Evolutionary conservation across 192 early-diverging fungal genomes (phyloP), one percentile per base, ranked within the genome.

Genomic region (Mortierella antarctica): DNA sequence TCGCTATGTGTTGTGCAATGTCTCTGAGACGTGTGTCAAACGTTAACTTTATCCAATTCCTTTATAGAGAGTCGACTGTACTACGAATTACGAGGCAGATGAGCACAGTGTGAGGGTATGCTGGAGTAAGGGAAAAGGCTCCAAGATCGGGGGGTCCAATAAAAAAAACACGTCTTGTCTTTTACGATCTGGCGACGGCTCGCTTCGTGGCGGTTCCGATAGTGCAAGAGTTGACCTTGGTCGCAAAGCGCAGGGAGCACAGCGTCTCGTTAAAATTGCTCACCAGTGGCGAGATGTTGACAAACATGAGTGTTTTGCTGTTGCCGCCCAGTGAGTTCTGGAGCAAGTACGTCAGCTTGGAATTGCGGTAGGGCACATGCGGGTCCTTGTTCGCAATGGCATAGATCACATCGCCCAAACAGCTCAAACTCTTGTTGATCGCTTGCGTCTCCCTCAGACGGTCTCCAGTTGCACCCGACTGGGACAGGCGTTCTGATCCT

Each of bases 281-380:
- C n/a, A 87, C 72, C 55, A 94, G 79, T n/a, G 97, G 97, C 20
- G 91, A 93, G 44, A 99, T 88, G 62, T 97, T 98, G 15, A 99
- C 97, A 92, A 99, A 98, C 97, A 99, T 99, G 18, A 98, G 88
- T 11, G 96, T 98, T 83, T 99, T 99, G 76, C 92, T 93, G 70
- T 98, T 98, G 17, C 98, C 98, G 49, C 94, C 93, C 13, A 93
- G 67, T 2, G 87, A 91, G 71, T 93, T 90, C 75, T 93, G 87
- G 7, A 91, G 72, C 72, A 93, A 69, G 67, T 93, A 94, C 0
- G 91, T 92, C n/a, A 93, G 57, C 82, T 97, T 96, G 8, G 96
- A 97, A 87, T 99, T 96, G 65, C 97, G 86, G 84, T 96, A 99
- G 5, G 97, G 97, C 21, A 99, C 87, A 82, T 97, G 93, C 42